These are phyloP conservation scores for Apophysomyces sp. DNA, from an alignment of 371 early-diverging fungal species.

Conservation along the genomic window DNA sequence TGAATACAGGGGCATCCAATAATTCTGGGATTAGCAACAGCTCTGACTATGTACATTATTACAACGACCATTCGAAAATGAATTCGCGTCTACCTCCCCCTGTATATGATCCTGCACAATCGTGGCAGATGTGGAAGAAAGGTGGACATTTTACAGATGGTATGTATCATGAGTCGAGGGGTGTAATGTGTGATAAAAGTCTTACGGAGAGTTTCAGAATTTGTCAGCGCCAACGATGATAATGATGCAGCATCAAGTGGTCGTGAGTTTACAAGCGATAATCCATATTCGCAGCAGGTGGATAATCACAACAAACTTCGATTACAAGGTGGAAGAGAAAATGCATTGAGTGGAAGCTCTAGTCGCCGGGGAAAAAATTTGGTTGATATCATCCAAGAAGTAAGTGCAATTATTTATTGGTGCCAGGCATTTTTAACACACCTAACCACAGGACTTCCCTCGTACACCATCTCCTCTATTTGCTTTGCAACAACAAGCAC, in stretches of 20 bases:
- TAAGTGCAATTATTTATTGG: slow-evolving; percentile 2
- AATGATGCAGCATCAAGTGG: not conserved
- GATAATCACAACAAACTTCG: not conserved
- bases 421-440: not conserved
- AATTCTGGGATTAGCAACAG: not conserved
- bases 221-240: slow-evolving; percentile 2
- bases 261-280: not conserved
- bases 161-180: not conserved
- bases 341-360: slow-evolving; percentile 1
- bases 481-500: slow-evolving; percentile 58
- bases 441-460: slow-evolving; percentile 64
- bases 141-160: slow-evolving; percentile 5
- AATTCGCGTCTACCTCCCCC: slow-evolving; percentile 9
- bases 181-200: not conserved
- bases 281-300: not conserved
- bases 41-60: slow-evolving; percentile 9
- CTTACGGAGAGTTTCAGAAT: slow-evolving; percentile 3
- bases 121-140: slow-evolving; percentile 40
- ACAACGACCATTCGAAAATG: slow-evolving; percentile 6
- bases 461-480: slow-evolving; percentile 85
- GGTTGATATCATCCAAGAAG: slow-evolving; percentile 40
- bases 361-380: slow-evolving; percentile 29
- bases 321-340: not conserved
- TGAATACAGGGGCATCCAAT: slow-evolving; percentile 5
- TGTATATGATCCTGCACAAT: slow-evolving; percentile 11